Evolutionary conservation across 2,329 filamentous ascomycete genomes (phyloP).

Genomic region (Knoxdaviesia proteae): DNA sequence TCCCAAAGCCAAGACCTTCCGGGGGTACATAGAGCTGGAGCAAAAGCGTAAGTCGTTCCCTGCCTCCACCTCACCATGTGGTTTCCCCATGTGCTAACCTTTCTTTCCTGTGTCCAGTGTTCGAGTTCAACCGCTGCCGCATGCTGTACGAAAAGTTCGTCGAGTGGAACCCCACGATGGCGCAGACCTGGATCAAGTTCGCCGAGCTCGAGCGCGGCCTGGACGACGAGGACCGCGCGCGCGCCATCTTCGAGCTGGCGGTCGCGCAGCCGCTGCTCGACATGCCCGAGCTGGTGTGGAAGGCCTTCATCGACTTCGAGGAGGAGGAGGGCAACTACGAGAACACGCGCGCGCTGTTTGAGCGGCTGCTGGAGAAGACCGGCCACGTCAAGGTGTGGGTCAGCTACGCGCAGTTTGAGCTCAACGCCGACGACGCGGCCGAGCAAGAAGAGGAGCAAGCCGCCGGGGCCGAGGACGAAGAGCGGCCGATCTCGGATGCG

Average conservation of each 20-base stretch:
- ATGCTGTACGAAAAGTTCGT: conserved; percentile 88
- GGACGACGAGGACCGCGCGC: conserved; percentile 70
- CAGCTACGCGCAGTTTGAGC: conserved; percentile 94
- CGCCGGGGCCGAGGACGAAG: conserved; percentile 30
- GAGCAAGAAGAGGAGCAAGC: conserved; percentile 23
- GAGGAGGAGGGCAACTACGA: conserved; percentile 89
- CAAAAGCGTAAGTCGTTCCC: conserved; percentile 30
- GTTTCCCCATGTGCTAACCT: not conserved
- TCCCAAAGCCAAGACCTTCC: conserved; percentile 89
- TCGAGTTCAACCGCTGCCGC: conserved; percentile 81
- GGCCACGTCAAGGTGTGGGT: conserved; percentile 99
- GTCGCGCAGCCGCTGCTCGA: conserved; percentile 67
- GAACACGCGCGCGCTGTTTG: conserved; percentile 61
- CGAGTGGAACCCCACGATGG: conserved; percentile 77
- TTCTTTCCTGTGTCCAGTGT: conserved; percentile 23
- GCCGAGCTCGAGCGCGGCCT: conserved; percentile 81
- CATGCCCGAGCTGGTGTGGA: conserved; percentile 97
- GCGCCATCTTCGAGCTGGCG: conserved; percentile 83
- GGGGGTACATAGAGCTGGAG: conserved; percentile 82
- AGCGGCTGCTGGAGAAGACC: conserved; percentile 82
- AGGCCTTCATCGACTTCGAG: conserved; percentile 96
- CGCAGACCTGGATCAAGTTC: conserved; percentile 90
- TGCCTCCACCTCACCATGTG: not conserved
- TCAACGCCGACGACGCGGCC: conserved; percentile 50
- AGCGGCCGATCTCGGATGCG: conserved; percentile 54